Conservation (phyloP, 768 basidiomycete genomes). For the Boletus speciosus region DNA sequence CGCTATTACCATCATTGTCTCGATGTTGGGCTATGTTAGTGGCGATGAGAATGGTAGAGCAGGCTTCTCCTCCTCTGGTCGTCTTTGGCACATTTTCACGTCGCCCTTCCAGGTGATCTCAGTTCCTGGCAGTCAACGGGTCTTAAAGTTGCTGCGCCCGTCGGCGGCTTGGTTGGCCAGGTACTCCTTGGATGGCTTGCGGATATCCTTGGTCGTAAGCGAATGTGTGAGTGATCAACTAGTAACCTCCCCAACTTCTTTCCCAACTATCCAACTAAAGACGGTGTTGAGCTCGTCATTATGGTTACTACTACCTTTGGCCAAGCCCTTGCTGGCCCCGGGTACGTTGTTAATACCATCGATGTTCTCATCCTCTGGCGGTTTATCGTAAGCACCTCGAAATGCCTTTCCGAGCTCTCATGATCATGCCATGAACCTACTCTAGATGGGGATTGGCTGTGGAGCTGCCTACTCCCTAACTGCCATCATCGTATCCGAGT, state of each 20-base stretch:
- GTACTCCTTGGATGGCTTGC: slow-evolving; percentile 75
- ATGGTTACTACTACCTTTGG: slow-evolving; percentile 76
- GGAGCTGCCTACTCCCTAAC: slow-evolving; percentile 84
- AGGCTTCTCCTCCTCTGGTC: not conserved
- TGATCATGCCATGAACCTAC: not conserved
- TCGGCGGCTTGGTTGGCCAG: slow-evolving; percentile 72
- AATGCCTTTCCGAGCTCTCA: not conserved
- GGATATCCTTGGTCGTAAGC: slow-evolving; percentile 70
- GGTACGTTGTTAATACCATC: slow-evolving; percentile 60
- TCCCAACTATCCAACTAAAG: slow-evolving; percentile 21
- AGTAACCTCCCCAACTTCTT: not conserved
- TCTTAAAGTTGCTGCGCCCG: slow-evolving; percentile 71
- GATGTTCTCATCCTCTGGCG: slow-evolving; percentile 79
- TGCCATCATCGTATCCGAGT: slow-evolving; percentile 88
- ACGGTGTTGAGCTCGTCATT: slow-evolving; percentile 60
- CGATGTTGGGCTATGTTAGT: slow-evolving; percentile 84
- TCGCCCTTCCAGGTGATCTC: slow-evolving; percentile 27
- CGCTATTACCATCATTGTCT: slow-evolving; percentile 79
- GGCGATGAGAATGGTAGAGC: slow-evolving; percentile 31
- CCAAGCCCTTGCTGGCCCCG: slow-evolving; percentile 68
- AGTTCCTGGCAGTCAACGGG: slow-evolving; percentile 66
- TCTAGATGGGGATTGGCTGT: slow-evolving; percentile 73
- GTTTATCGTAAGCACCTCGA: slow-evolving; percentile 48
- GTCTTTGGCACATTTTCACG: not conserved
- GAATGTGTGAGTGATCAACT: slow-evolving; percentile 59